Evolutionary conservation across 2,329 filamentous ascomycete genomes (phyloP), one percentile per base, ranked within the genome.

Genomic region (Apiospora koreana): DNA sequence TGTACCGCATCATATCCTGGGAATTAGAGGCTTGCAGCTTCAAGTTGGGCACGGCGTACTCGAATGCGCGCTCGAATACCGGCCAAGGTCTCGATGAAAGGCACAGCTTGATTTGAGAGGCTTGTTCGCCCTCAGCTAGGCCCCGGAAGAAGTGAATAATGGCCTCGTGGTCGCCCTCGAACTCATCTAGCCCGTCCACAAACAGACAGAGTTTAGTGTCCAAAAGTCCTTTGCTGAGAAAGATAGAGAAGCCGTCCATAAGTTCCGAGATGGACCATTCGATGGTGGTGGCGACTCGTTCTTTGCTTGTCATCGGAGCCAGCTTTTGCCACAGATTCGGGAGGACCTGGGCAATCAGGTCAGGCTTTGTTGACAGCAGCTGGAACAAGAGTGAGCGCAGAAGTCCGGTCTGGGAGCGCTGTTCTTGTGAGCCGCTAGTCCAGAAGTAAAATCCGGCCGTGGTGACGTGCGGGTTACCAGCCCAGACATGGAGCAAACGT

Each of bases 381-480:
- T 83, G 81, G 68, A 81, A 77, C 0, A 83, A 72, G 0, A 83
- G 74, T 8, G 77, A 81, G 2, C 80, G 77, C 35, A 83, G 62
- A 12, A 83, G 70, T 0, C 81, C 82, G 1, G 76, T 77, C 54
- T 80, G 78, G 0, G 81, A 83, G 21, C 79, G 76, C 72, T 83
- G 82, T 42, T 81, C 80, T 25, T 76, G 72, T 0, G 80, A 81
- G 4, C 81, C 82, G 23, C 79, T 81, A 2, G 79, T 83, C 84
- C 84, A 86, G 70, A 86, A 85, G 72, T 84, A 86, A 74, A 82
- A 86, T 0, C 77, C 80, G 0, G 82, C 81, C 0, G 78, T 80
- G 2, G 76, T 78, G 2, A 80, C 73, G 0, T 76, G 76, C 68
- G 50, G 70, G 0, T 54, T 71, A 0, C 42, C 73, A 0, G 80